phyloP scores from a whole-genome alignment of 176 grass and related monocot species.

The Rhipidocladum racemiflorum region DNA sequence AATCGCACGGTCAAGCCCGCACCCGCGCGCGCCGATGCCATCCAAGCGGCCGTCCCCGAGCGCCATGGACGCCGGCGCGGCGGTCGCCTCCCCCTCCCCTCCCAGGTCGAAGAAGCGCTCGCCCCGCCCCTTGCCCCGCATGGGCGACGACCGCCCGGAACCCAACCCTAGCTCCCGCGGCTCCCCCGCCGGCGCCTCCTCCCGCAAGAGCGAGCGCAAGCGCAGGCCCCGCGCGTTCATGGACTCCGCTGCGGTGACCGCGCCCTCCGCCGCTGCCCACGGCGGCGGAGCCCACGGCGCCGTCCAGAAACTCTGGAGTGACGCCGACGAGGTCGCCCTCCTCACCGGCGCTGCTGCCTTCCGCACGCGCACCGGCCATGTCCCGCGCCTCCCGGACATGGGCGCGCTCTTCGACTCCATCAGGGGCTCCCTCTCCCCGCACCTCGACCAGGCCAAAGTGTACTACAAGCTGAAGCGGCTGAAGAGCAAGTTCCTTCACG shows the following conservation, averaged over 20 bases:
- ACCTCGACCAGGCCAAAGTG: constrained; percentile 56
- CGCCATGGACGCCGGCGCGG: constrained; percentile 34
- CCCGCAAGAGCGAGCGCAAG: constrained; percentile 29
- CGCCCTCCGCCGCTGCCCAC: neutral
- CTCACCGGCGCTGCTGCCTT: constrained; percentile 50
- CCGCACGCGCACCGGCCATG: constrained; percentile 46
- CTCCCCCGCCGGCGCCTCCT: constrained; percentile 12
- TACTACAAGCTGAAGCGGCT: constrained; percentile 93
- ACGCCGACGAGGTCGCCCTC: constrained; percentile 56
- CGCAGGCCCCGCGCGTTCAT: constrained; percentile 26
- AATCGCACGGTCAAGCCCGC: neutral
- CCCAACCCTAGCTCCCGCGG: constrained; percentile 38
- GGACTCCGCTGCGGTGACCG: constrained; percentile 32
- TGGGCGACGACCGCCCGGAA: constrained; percentile 8
- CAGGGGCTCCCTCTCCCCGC: constrained; percentile 32
- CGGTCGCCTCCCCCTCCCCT: neutral
- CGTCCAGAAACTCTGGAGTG: constrained; percentile 50
- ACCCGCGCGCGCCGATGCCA: constrained; percentile 25
- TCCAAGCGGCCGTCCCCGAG: constrained; percentile 21
- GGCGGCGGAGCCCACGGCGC: neutral
- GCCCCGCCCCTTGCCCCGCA: constrained; percentile 4
- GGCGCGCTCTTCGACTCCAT: constrained; percentile 44
- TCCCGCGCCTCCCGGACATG: constrained; percentile 49
- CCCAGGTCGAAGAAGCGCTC: constrained; percentile 31
- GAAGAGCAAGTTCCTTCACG: constrained; percentile 73